Percentiles rank a stretch among this genome's conserved stretches.
phyloP scores from a whole-genome alignment of 257 asterid genomes.

The Fraxinus anomala region DNA sequence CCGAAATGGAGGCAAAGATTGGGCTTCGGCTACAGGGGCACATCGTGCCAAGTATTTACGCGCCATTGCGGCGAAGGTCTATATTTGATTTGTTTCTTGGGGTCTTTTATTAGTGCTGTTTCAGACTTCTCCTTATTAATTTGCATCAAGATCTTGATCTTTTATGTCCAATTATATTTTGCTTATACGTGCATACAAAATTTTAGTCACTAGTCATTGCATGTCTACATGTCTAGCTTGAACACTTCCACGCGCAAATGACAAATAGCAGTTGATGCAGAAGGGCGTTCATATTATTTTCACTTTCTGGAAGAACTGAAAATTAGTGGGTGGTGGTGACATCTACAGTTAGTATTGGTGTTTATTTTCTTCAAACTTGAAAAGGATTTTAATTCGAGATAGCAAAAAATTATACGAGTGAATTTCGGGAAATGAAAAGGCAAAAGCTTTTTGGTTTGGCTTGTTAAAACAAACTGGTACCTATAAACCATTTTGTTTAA shows the following conservation, averaged over 20 bases:
- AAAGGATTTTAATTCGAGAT: conserved; percentile 4
- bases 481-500: background rate
- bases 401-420: background rate
- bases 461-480: too few species aligned
- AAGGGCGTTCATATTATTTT: background rate
- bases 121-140: background rate
- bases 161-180: background rate
- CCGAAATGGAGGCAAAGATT: conserved; percentile 47
- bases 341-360: background rate
- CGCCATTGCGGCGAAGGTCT: conserved; percentile 57
- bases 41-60: conserved; percentile 51
- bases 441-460: background rate
- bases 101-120: background rate
- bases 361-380: background rate
- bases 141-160: background rate
- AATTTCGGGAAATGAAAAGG: background rate
- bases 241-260: background rate
- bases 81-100: background rate
- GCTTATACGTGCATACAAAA: too few species aligned
- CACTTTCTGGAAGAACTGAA: background rate
- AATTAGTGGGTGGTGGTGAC: background rate
- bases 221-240: conserved; percentile 10
- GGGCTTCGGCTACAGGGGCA: conserved; percentile 51
- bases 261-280: background rate
- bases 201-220: background rate